A percentile compares a stretch with the other conserved stretches of the same genome.
These are phyloP conservation scores for Thoreauomyces humboldtii DNA, from an alignment of 192 early-diverging fungal species.

Conservation along the genomic window DNA sequence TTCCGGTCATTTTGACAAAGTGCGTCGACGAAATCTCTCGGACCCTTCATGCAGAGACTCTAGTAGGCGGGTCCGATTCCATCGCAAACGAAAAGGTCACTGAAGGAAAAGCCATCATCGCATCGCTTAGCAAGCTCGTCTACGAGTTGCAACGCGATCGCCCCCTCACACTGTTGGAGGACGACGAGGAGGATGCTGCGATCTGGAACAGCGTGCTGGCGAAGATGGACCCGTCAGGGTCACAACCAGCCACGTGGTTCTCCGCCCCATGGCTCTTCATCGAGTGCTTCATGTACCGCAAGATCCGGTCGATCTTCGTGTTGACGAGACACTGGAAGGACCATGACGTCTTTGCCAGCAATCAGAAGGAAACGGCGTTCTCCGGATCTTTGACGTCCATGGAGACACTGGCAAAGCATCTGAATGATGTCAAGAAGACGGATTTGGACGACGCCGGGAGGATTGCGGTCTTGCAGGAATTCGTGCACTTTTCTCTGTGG, in stretches of 20 bases:
- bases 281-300: constrained; percentile 76
- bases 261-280: constrained; percentile 74
- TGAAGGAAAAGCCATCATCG: constrained; percentile 69
- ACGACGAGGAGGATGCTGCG: constrained; percentile 53
- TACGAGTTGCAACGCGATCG: constrained; percentile 66
- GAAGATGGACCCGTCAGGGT: not conserved
- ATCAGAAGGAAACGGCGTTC: constrained; percentile 36
- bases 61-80: not conserved
- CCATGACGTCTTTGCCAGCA: constrained; percentile 71
- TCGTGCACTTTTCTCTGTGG: constrained; percentile 70
- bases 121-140: constrained; percentile 63
- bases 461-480: constrained; percentile 14
- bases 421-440: constrained; percentile 29
- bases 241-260: constrained; percentile 59
- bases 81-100: constrained; percentile 16
- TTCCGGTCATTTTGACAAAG: constrained; percentile 81
- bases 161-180: constrained; percentile 31
- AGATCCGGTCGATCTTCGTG: constrained; percentile 53
- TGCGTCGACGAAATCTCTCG: constrained; percentile 70
- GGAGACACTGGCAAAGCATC: constrained; percentile 61
- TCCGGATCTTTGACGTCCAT: constrained; percentile 37
- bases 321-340: constrained; percentile 56
- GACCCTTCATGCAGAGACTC: constrained; percentile 41
- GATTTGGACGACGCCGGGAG: not conserved
- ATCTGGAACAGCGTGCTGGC: constrained; percentile 59